Percentiles rank a stretch among this genome's conserved stretches.
Evolutionary conservation across 75 land plant genomes (phyloP).

Genomic region (Isoetes taiwanensis): DNA sequence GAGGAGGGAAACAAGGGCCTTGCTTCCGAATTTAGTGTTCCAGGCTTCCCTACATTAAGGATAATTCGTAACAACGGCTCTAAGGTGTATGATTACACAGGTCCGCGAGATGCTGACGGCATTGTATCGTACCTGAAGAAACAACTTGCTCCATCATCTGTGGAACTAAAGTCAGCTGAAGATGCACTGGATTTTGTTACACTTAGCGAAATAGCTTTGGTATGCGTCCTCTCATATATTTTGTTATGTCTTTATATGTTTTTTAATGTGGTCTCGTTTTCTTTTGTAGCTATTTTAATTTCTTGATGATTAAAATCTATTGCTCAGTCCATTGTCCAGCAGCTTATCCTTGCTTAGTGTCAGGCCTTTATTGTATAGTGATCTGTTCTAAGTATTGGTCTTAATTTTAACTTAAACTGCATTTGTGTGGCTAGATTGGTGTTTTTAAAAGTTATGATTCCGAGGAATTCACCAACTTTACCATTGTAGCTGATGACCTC

Average conservation of each 20-base stretch:
- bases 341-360: background rate
- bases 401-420: background rate
- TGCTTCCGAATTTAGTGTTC: constrained; percentile 41
- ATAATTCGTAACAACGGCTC: constrained; percentile 58
- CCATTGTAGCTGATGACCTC: constrained; percentile 45
- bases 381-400: background rate
- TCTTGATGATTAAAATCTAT: background rate
- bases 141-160: constrained; percentile 79
- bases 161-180: constrained; percentile 37
- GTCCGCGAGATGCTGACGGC: constrained; percentile 84
- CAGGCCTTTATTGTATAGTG: background rate
- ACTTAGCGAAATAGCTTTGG: constrained; percentile 31
- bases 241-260: background rate
- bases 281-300: background rate
- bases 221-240: constrained; percentile 20
- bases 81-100: constrained; percentile 56
- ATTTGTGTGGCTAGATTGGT: constrained; percentile 41
- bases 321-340: background rate
- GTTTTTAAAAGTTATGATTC: constrained; percentile 51
- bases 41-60: constrained; percentile 81
- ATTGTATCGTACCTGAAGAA: constrained; percentile 75
- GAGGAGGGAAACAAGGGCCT: constrained; percentile 61
- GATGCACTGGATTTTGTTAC: constrained; percentile 2
- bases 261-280: background rate
- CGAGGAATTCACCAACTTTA: constrained; percentile 51